Base-by-base conservation (phyloP, 2,329 filamentous ascomycete genomes). In the Colletotrichum caudatum region DNA sequence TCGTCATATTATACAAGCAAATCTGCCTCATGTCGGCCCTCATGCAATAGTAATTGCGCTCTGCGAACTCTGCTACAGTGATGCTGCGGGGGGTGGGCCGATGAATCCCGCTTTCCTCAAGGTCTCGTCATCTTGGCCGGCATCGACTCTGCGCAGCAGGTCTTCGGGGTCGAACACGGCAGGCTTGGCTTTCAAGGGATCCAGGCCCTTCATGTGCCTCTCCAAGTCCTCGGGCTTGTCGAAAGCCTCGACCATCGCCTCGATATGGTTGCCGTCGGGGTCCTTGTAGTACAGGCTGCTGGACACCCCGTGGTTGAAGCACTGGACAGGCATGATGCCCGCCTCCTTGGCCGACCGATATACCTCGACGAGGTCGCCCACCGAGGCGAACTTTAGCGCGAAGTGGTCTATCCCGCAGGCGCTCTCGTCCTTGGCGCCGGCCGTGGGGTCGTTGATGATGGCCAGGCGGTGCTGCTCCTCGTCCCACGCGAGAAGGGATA, bases 271-370 rank as follows among this genome's bases (percentile, higher is more conserved):
- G 9, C 84, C 82, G 74, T 87, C 84, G 3, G 84, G 84, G 75
- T 87, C 85, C 6, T 72, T 68, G 73, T 86, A 87, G 75, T 87
- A 86, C 39, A 87, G 80, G 73, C 80, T 82, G 0, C 79, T 83
- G 1, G 82, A 85, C 0, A 79, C 78, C 2, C 85, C 85, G 75
- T 87, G 85, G 74, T 87, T 85, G 44, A 85, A 78, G 66, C 76
- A 80, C 82, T 82, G 84, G 5, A 79, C 33, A 0, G 85, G 85
- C 29, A 74, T 12, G 54, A 85, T 81, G 1, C 80, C 81, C 1
- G 73, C 71, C 0, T 73, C 73, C 71, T 81, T 81, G 37, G 80
- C 78, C 70, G 81, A 77, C n/a, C 71, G 69, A 73, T 84, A 85
- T 6, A 81, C 76, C 1, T 73, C 63, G 9, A 78, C 41, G 6